A percentile compares a stretch with the other conserved stretches of the same genome.
phyloP scores from a whole-genome alignment of 2,329 filamentous ascomycete species.

The Claviceps humidiphila region DNA sequence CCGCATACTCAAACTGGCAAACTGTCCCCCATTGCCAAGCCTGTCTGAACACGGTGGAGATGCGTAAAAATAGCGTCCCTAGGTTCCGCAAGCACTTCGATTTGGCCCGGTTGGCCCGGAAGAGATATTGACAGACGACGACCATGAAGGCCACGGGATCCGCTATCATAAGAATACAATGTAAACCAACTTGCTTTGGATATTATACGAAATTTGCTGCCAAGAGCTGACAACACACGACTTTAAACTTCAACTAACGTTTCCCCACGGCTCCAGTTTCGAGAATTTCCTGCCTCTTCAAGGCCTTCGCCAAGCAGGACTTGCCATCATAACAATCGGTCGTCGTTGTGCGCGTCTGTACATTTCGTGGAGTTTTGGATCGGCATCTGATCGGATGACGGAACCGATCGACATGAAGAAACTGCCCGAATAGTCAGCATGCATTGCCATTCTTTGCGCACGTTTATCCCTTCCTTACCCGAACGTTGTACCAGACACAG shows the following conservation, averaged over 20 bases:
- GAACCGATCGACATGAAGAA: slow-evolving; percentile 99
- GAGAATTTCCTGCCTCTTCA: not conserved
- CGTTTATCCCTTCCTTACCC: slow-evolving; percentile 43
- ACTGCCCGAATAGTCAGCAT: slow-evolving; percentile 23
- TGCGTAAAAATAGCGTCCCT: not conserved
- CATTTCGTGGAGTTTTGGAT: slow-evolving; percentile 59
- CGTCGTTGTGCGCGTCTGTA: slow-evolving; percentile 62
- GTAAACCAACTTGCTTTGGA: not conserved
- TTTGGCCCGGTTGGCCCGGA: not conserved
- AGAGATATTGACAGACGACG: not conserved
- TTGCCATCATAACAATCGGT: slow-evolving; percentile 49
- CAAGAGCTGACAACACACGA: not conserved
- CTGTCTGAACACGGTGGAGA: not conserved
- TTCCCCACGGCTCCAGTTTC: not conserved
- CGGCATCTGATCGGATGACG: slow-evolving; percentile 84
- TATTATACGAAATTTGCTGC: slow-evolving; percentile 2
- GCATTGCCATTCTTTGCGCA: not conserved
- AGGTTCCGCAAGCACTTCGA: not conserved
- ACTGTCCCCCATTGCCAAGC: not conserved
- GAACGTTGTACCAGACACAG: slow-evolving; percentile 87
- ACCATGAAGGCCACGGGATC: not conserved
- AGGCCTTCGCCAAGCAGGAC: slow-evolving; percentile 22
- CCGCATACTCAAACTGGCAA: not conserved
- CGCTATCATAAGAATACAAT: not conserved
- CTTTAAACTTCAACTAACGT: slow-evolving; percentile 2